Evolutionary conservation across 768 basidiomycete genomes (phyloP).

Genomic region (Pisolithus tinctorius): DNA sequence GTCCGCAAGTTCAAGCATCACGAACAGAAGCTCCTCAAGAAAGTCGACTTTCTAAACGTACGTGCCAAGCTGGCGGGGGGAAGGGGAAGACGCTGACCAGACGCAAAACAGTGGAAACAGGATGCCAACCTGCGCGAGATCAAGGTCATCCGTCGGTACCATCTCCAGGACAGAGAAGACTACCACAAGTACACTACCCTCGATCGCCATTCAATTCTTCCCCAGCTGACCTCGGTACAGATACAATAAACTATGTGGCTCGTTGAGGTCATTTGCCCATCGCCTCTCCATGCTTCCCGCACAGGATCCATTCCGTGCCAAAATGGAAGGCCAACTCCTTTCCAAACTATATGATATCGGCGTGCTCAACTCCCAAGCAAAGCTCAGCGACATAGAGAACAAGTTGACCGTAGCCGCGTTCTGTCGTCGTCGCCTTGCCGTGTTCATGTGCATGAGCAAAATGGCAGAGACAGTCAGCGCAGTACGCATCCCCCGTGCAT

Average conservation of each 20-base stretch:
- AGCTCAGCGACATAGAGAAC: conserved; percentile 89
- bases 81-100: conserved; percentile 2
- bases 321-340: conserved; percentile 82
- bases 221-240: conserved; percentile 26
- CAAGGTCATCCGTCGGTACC: conserved; percentile 92
- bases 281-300: conserved; percentile 81
- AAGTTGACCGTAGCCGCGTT: conserved; percentile 95
- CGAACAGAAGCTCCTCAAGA: conserved; percentile 90
- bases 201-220: background rate
- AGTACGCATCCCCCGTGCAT: conserved; percentile 40
- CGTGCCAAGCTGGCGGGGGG: conserved; percentile 17
- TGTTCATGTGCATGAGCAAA: conserved; percentile 85
- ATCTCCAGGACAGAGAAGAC: conserved; percentile 90
- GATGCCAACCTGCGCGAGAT: conserved; percentile 88
- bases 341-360: conserved; percentile 98
- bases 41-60: conserved; percentile 95
- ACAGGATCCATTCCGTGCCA: conserved; percentile 79
- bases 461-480: conserved; percentile 96
- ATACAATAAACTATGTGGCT: conserved; percentile 94
- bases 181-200: conserved; percentile 66
- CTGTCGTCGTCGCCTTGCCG: conserved; percentile 85
- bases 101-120: conserved; percentile 77
- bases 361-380: conserved; percentile 77
- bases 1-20: conserved; percentile 95
- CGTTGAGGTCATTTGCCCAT: conserved; percentile 79